Evolutionary conservation across 768 basidiomycete genomes (phyloP).

Genomic region (Serendipita sp.): DNA sequence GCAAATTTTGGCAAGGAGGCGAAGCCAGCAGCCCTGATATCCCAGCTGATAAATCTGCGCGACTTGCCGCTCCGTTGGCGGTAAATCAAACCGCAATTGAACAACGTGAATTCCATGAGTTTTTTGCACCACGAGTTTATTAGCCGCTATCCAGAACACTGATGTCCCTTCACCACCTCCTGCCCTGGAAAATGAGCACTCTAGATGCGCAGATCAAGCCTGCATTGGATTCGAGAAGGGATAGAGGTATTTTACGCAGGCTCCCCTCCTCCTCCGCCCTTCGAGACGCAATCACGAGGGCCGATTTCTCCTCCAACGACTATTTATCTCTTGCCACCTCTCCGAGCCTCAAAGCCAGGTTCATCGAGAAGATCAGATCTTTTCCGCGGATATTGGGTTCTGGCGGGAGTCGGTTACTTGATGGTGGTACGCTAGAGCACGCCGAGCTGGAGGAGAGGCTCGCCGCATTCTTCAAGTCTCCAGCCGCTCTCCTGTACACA

Average conservation of each 20-base stretch:
- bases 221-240: slow-evolving; percentile 47
- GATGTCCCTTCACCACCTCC: background rate
- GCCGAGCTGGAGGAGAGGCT: slow-evolving; percentile 55
- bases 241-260: slow-evolving; percentile 49
- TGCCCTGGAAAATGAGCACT: background rate
- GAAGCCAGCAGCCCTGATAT: too few species aligned
- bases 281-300: slow-evolving; percentile 18
- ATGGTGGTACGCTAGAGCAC: slow-evolving; percentile 52
- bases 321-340: slow-evolving; percentile 71
- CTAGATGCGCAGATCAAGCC: slow-evolving; percentile 28
- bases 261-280: slow-evolving; percentile 40
- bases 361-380: slow-evolving; percentile 35
- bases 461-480: slow-evolving; percentile 40
- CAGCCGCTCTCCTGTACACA: slow-evolving; percentile 69
- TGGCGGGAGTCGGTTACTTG: slow-evolving; percentile 72
- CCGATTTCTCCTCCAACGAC: slow-evolving; percentile 83
- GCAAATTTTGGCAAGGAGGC: too few species aligned
- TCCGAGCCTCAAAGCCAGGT: slow-evolving; percentile 33
- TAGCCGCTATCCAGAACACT: too few species aligned
- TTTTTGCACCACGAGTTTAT: too few species aligned
- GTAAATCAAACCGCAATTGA: too few species aligned
- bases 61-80: too few species aligned
- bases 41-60: too few species aligned
- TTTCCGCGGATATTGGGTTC: slow-evolving; percentile 59
- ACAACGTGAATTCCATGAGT: too few species aligned